Evolutionary conservation across 1,284 basidiomycete species (phyloP).

Genomic region (Cryptococcus sp.): DNA sequence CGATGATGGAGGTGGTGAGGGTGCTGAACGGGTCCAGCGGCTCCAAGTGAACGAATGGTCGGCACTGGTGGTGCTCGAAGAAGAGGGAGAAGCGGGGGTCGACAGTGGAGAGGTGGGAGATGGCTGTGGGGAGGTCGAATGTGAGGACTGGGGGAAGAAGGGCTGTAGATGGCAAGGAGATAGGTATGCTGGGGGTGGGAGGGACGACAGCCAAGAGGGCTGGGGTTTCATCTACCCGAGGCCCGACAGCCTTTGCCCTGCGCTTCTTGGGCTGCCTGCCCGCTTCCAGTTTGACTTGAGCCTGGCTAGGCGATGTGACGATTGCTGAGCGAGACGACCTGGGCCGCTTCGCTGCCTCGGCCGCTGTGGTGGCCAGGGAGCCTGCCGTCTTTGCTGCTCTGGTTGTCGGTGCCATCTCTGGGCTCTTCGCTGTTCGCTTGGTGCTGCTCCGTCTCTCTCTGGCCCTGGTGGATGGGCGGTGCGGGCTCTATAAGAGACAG

Average conservation of each 20-base stretch:
- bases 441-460: no score
- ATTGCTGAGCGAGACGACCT: neutral
- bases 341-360: neutral
- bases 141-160: slow-evolving; percentile 51
- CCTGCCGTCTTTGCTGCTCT: neutral
- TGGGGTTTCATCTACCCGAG: no score
- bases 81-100: slow-evolving; percentile 70
- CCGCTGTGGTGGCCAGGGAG: neutral
- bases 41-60: slow-evolving; percentile 29
- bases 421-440: no score
- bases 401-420: neutral
- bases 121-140: slow-evolving; percentile 72
- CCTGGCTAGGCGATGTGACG: neutral
- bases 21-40: slow-evolving; percentile 53
- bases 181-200: neutral
- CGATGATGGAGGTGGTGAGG: slow-evolving; percentile 67
- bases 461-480: no score
- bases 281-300: neutral
- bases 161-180: slow-evolving; percentile 5
- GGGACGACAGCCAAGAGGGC: neutral
- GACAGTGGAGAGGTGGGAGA: slow-evolving; percentile 62
- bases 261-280: neutral
- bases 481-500: neutral
- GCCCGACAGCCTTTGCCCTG: no score
- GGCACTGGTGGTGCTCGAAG: slow-evolving; percentile 52